Evolutionary conservation across 768 basidiomycete species (phyloP).

Genomic region (Boletus coccyginus): DNA sequence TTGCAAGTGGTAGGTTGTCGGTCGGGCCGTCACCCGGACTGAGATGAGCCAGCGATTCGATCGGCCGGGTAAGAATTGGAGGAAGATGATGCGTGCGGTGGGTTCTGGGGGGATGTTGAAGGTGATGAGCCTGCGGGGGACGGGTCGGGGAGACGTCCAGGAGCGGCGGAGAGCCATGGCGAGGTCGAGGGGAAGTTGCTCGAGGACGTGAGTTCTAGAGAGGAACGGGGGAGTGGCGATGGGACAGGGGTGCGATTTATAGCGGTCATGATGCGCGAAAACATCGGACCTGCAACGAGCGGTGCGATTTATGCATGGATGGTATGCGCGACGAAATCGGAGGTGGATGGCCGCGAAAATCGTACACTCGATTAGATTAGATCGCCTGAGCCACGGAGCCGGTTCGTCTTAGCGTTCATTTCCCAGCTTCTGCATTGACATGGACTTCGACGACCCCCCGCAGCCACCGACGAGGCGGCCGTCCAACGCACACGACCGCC

Average conservation of each 20-base stretch:
- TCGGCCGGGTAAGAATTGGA: conserved; percentile 47
- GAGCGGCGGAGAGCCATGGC: conserved; percentile 45
- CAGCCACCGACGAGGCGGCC: conserved; percentile 3
- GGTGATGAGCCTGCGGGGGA: conserved; percentile 24
- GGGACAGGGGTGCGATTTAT: background rate
- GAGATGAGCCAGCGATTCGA: conserved; percentile 47
- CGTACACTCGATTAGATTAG: conserved; percentile 22
- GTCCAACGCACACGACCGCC: conserved; percentile 20
- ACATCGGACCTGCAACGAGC: too few relatives aligned
- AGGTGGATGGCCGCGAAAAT: conserved; percentile 14
- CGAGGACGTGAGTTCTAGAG: conserved; percentile 33
- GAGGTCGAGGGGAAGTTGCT: conserved; percentile 41
- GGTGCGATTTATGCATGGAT: background rate
- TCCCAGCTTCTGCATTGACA: conserved; percentile 1
- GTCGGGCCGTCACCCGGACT: conserved; percentile 29
- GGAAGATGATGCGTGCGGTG: conserved; percentile 38
- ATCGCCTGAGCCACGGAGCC: background rate
- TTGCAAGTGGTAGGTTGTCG: conserved; percentile 39
- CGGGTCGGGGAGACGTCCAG: conserved; percentile 47
- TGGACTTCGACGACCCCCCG: conserved; percentile 17
- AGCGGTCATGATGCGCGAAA: background rate
- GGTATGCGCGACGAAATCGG: conserved; percentile 24
- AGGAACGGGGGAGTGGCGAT: background rate
- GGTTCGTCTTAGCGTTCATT: background rate
- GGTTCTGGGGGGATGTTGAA: conserved; percentile 23